Conservation (phyloP, 257 asterid species). For the Penstemon newberryi region DNA sequence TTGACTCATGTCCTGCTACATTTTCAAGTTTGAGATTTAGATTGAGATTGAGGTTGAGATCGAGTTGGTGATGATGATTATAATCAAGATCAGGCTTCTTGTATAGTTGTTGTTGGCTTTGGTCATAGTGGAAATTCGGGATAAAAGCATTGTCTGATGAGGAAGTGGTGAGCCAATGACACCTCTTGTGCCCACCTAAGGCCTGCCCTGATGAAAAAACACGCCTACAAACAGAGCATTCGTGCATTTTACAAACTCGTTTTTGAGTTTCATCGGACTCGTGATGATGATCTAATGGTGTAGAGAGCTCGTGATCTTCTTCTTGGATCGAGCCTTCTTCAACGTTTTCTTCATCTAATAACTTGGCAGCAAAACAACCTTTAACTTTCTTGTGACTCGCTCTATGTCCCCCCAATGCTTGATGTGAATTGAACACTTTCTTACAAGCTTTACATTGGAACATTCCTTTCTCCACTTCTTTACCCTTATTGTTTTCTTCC, state of each 20-base stretch:
- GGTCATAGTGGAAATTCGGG: constrained; percentile 46
- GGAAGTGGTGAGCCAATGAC: constrained; percentile 66
- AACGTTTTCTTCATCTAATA: constrained; percentile 24
- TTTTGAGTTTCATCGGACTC: neutral
- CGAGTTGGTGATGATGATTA: constrained; percentile 23
- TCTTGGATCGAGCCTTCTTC: constrained; percentile 41
- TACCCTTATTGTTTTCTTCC: constrained; percentile 32
- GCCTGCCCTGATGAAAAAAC: constrained; percentile 85
- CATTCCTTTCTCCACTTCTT: constrained; percentile 45
- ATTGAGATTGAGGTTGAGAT: constrained; percentile 51
- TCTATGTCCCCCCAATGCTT: constrained; percentile 94
- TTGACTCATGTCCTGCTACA: constrained; percentile 10
- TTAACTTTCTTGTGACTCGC: constrained; percentile 96
- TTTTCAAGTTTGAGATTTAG: too few species aligned
- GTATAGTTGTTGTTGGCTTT: constrained; percentile 40
- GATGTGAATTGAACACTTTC: constrained; percentile 77
- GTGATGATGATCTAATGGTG: constrained; percentile 18
- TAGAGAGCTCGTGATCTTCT: constrained; percentile 25
- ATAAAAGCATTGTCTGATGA: constrained; percentile 51
- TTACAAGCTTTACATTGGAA: constrained; percentile 85
- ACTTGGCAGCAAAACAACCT: constrained; percentile 72
- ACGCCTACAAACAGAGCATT: constrained; percentile 73
- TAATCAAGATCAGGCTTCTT: constrained; percentile 39
- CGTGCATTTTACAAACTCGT: constrained; percentile 47
- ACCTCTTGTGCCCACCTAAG: constrained; percentile 80